Conservation (phyloP, 176 grass and related monocot species). For the Oryza coarctata region DNA sequence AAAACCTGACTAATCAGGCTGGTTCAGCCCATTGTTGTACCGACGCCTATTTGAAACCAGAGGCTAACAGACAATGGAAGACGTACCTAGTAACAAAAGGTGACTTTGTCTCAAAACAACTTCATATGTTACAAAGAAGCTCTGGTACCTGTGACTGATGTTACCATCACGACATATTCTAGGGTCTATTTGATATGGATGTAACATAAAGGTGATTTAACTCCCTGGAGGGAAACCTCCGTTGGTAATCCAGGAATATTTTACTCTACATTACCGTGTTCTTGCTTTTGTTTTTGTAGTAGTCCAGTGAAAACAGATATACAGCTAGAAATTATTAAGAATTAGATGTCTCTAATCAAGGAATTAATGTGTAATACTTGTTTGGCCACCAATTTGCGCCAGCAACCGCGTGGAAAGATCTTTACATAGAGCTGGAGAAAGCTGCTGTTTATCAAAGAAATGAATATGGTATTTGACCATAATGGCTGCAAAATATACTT, state of each 20-base stretch:
- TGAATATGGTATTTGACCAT: slow-evolving; percentile 6
- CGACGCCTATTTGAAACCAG: not conserved
- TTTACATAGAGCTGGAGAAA: slow-evolving; percentile 35
- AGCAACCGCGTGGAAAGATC: slow-evolving; percentile 2
- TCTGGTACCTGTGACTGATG: not conserved
- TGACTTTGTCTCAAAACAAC: not conserved
- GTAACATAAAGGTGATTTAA: not conserved
- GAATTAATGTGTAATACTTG: slow-evolving; percentile 9
- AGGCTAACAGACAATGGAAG: not conserved
- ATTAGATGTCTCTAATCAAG: not conserved
- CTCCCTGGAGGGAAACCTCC: not conserved
- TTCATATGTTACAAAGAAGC: not conserved
- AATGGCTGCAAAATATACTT: slow-evolving; percentile 1
- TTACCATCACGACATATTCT: not conserved
- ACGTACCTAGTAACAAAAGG: not conserved
- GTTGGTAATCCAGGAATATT: not conserved
- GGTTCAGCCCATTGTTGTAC: not conserved
- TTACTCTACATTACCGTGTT: not conserved
- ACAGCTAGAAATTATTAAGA: slow-evolving; percentile 22
- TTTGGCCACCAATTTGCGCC: slow-evolving; percentile 7
- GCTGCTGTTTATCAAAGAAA: slow-evolving; percentile 12
- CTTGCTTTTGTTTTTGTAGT: not conserved
- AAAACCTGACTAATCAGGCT: not conserved
- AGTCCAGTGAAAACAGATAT: not conserved
- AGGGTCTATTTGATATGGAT: not conserved